Evolutionary conservation across 2,329 filamentous ascomycete genomes (phyloP), one percentile per base, ranked within the genome.

Genomic region (Akanthomyces dipterigenus): DNA sequence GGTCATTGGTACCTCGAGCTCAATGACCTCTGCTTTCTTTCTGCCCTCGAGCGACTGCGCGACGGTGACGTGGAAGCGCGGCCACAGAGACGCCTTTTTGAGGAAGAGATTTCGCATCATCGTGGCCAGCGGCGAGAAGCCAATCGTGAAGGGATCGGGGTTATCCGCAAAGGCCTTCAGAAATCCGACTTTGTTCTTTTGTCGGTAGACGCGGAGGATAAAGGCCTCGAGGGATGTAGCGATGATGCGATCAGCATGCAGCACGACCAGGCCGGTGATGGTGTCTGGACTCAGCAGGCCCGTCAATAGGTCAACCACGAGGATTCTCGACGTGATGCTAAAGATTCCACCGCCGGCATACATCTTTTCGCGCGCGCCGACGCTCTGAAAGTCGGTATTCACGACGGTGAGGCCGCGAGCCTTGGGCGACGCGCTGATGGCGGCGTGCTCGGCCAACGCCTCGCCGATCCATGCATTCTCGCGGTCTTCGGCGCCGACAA

Each of bases 401-500:
- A 99, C 92, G 28, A 96, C 83, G 46, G 88, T 93, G 66, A 99
- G 79, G 1, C 95, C 95, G 64, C 93, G 86, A 55, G 92, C 91
- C 69, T 89, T 88, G 18, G 89, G 85, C 20, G 90, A 84, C 75
- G 87, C 88, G 78, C 91, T 97, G 72, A 96, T 86, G 64, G 91
- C 92, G 71, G 93, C 93, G 77, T 98, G 93, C 76, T 99, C 95
- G 26, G 95, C 95, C 71, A 99, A 79, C 34, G 92, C 91, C 78
- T 98, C 95, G 67, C 95, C 95, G 63, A 99, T 92, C 93, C 93
- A 98, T 61, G 88, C 88, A 84, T 97, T 97, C 71, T 99, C 95
- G 63, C 90, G 86, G 38, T 97, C 92, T 63, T 95, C 90, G 40
- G 95, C 93, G 11, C 92, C 93, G 46, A 98, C 86, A 22, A 99